Conservation (phyloP, 768 basidiomycete species). For the Serendipita sp. region DNA sequence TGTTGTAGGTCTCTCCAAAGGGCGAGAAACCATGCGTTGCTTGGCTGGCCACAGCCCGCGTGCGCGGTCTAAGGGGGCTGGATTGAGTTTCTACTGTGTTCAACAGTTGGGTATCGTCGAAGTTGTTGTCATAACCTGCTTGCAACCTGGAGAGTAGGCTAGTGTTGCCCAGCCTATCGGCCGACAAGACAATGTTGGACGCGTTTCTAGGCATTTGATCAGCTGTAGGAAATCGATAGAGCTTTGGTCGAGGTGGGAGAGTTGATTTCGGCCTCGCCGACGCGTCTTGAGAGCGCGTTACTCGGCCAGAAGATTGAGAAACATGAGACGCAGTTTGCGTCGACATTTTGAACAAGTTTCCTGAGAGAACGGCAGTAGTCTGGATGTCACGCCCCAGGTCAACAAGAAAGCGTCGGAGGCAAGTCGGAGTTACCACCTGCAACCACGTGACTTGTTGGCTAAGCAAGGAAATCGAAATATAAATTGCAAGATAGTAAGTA, state of each 20-base stretch:
- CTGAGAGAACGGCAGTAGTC: not conserved
- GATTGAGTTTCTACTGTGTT: not conserved
- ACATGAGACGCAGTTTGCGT: not conserved
- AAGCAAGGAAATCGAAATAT: not conserved
- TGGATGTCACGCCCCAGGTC: not conserved
- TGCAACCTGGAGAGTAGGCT: not conserved
- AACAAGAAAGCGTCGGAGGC: conserved; percentile 6
- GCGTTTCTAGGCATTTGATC: not conserved
- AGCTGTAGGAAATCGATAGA: not conserved
- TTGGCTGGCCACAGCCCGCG: not conserved
- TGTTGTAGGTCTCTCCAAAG: not conserved
- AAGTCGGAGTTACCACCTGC: not conserved
- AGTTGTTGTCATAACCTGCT: not conserved
- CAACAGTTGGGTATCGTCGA: not conserved
- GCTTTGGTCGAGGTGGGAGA: not conserved
- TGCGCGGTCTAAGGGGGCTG: not conserved
- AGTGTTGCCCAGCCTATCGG: not conserved
- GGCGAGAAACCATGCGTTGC: not conserved
- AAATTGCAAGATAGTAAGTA: not conserved
- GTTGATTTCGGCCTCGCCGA: not conserved
- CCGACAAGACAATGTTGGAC: not conserved
- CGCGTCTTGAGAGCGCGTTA: not conserved
- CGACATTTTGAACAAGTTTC: not conserved
- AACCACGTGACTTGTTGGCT: not conserved
- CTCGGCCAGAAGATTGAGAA: not conserved